Base-by-base conservation (phyloP, 768 basidiomycete genomes). In the Amanita rubescens region DNA sequence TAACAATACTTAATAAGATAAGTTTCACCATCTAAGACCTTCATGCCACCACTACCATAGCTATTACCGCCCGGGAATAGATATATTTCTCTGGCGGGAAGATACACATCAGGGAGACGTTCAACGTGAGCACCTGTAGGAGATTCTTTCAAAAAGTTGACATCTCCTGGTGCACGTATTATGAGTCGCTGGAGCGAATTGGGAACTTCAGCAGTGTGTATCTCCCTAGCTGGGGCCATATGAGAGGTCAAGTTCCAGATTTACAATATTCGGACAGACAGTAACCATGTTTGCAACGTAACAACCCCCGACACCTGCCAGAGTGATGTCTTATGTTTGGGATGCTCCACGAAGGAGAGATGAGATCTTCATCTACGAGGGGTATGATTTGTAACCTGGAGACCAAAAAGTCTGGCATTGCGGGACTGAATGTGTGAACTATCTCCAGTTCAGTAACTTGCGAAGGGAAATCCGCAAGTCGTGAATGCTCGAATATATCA, bases 371-470 rank as follows among this genome's bases (percentile, higher is more conserved):
- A 30, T 30, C 27, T 30, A 30, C 8, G 27, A 59, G 44, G 25
- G 47, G 38, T 19, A n/a, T 58, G 7, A 54, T 17, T 34, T 63
- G 59, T 30, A 64, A 46, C 15, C 54, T 55, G n/a, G 61, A 58
- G 25, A 63, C 34, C 2, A 69, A 53, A 57, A 61, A 61, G 5
- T 41, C 25, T 9, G 62, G 57, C 25, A 56, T 59, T 30, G 42
- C 46, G 12, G 58, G 56, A 37, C 53, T 53, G 61, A 69, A 69
- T 1, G 56, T 51, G 56, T 68, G 75, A 30, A 56, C 57, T 33
- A 75, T 49, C 35, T 69, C 65, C n/a, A 75, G 65, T 30, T 60
- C 39, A 10, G 55, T 63, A 11, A 70, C 65, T 48, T 69, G 69
- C 20, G 24, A 24, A 5, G 71, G 71, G 22, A 72, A 62, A 35